Percentiles rank a stretch among this genome's conserved stretches.
Evolutionary conservation across 345 rosid genomes (phyloP).

Genomic region (Arabidopsis thaliana): DNA sequence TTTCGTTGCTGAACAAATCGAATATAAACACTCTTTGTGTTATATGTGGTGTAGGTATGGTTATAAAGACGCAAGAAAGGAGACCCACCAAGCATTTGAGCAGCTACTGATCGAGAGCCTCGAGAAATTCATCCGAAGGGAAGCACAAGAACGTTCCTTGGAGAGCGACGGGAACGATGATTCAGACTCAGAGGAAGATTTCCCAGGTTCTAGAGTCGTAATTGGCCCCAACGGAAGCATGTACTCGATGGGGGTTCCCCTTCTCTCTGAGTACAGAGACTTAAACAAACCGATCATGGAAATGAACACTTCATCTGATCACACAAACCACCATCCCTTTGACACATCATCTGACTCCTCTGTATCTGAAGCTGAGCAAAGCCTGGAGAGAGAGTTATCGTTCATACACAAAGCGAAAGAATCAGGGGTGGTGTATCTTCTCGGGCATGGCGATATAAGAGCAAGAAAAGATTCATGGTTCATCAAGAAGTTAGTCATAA

Average conservation of each 20-base stretch:
- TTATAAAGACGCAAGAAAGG: constrained; percentile 94
- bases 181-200: constrained; percentile 66
- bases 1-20: neutral
- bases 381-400: constrained; percentile 92
- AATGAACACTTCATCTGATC: constrained; percentile 58
- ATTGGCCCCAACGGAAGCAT: constrained; percentile 91
- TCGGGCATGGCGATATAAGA: constrained; percentile 96
- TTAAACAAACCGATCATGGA: constrained; percentile 51
- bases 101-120: constrained; percentile 97
- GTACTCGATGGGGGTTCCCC: constrained; percentile 84
- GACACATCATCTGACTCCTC: constrained; percentile 43
- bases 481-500: constrained; percentile 85
- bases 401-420: constrained; percentile 92
- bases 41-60: constrained; percentile 69
- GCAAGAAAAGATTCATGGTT: constrained; percentile 99
- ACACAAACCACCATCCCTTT: constrained; percentile 32
- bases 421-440: constrained; percentile 95
- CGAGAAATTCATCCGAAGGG: constrained; percentile 94
- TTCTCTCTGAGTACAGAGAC: constrained; percentile 68
- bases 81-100: constrained; percentile 93
- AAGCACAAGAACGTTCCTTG: constrained; percentile 87
- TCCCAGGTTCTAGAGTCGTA: constrained; percentile 61
- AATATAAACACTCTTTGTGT: constrained; percentile 12
- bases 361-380: constrained; percentile 72
- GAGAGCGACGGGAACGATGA: constrained; percentile 90